Evolutionary conservation across 257 asterid genomes (phyloP), one percentile per base, ranked within the genome.

Genomic region (Nicotiana noctiflora): DNA sequence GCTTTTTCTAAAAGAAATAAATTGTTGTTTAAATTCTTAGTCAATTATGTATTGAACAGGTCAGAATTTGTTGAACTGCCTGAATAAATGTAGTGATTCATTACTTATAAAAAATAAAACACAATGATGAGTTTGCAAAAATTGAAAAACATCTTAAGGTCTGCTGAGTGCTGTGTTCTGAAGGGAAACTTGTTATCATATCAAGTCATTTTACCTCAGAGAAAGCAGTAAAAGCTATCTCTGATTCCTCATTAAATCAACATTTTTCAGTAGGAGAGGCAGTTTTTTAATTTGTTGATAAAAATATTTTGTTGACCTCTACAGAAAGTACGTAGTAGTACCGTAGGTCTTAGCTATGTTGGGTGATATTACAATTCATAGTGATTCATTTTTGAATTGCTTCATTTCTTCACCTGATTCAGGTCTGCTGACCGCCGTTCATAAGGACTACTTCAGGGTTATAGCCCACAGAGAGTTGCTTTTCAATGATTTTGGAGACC

Each of bases 401-500:
- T 66, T 66, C 11, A 81, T 75, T 63, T 81, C 75, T 68, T 72
- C 55, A 51, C 82, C 57, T 70, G 57, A 72, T 72, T 23, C 25
- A 96, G 99, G 99, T 84, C 87, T 96, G 81, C 87, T 96, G 83
- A 96, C 97, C 40, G 97, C 99, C 13, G 89, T 95, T 49, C 99
- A 90, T 57, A 91, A 91, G 93, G 99, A 96, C 85, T 85, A 88
- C 83, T 94, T 94, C 84, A 90, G 84, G 86, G 87, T 96, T 86
- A 90, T 94, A 84, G 87, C 79, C 87, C 97, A 96, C 87, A 88
- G 87, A 37, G 98, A 91, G 82, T 83, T 96, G 88, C 98, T 94
- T 68, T 96, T 96, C 90, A 94, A 96, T 86, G 99, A 94, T 90
- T 96, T 94, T 62, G 99, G 98, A 31, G 99, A 96, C 84, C 97